These are phyloP conservation scores for Citrus mangshanensis DNA, from an alignment of 345 rosid species.

Conservation along the genomic window DNA sequence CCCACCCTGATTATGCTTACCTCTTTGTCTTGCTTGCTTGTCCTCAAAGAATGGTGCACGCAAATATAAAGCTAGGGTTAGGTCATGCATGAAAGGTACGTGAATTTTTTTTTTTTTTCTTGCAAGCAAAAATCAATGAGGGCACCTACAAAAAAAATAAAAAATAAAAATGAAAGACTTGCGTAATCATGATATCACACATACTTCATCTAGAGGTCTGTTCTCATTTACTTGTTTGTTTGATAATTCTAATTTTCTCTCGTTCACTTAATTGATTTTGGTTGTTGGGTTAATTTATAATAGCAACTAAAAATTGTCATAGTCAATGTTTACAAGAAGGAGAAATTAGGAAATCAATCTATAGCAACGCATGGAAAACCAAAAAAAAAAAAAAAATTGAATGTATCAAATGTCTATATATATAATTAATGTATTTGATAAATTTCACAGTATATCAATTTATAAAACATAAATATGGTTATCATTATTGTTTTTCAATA, in stretches of 20 bases:
- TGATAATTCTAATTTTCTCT: background rate
- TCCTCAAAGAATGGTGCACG: background rate
- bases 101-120: constrained; percentile 11
- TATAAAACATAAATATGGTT: background rate
- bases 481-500: too few species aligned
- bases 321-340: background rate
- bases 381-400: background rate
- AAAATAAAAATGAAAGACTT: background rate
- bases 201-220: background rate
- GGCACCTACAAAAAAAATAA: too few species aligned
- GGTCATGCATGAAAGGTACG: constrained; percentile 20
- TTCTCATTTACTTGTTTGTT: background rate
- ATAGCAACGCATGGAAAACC: background rate
- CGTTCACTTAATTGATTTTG: background rate
- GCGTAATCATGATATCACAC: background rate
- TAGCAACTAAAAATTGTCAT: background rate
- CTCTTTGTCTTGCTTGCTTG: background rate
- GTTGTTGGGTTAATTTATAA: background rate
- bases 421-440: too few species aligned
- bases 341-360: background rate
- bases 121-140: constrained; percentile 17
- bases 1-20: background rate
- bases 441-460: background rate
- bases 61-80: background rate
- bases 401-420: too few species aligned